Evolutionary conservation across 2,329 filamentous ascomycete genomes (phyloP), one percentile per base, ranked within the genome.

Genomic region (Arthrinium puccinioides): DNA sequence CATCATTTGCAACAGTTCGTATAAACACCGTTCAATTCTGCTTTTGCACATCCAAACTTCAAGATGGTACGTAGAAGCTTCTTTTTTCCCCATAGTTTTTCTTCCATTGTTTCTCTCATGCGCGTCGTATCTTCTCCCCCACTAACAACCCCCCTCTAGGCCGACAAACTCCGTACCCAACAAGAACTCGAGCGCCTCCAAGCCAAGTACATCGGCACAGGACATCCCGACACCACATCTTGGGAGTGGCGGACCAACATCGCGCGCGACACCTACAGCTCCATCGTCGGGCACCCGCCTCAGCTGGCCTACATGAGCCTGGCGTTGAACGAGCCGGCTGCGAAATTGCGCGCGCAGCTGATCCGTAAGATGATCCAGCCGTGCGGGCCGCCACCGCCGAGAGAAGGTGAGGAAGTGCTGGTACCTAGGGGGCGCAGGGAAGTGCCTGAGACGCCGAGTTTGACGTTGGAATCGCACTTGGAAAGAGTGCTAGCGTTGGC

Each of bases 191-290:
- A 98, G 66, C 83, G 88, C 47, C 84, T 97, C 14, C 92, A 98
- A 66, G 83, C 89, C 55, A 94, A 94, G 55, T 96, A 92, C 69
- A 75, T 98, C 54, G 92, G 92, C 50, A 97, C 92, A 4, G 92
- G 92, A 18, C 89, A 96, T 62, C 87, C 90, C 29, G 92, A 98
- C 67, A 97, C 90, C 11, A 94, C 88, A 19, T 94, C 87, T 62
- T 92, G 92, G 80, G 92, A 98, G 66, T 98, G 89, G 88, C 84
- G 84, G 35, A 89, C 85, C 42, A 98, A 97, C 67, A 90, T 97
- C 57, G 78, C 88, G 57, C 88, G 92, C 59, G 92, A 98, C 68
- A 94, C 84, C 16, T 89, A 90, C 58, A 79, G 88, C 15, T 88
- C 82, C 45, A 89, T 94, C 53, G 76, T 92, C 46, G 92, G 92